Base-by-base conservation (phyloP, 768 basidiomycete species). In the Boletus fagicola region DNA sequence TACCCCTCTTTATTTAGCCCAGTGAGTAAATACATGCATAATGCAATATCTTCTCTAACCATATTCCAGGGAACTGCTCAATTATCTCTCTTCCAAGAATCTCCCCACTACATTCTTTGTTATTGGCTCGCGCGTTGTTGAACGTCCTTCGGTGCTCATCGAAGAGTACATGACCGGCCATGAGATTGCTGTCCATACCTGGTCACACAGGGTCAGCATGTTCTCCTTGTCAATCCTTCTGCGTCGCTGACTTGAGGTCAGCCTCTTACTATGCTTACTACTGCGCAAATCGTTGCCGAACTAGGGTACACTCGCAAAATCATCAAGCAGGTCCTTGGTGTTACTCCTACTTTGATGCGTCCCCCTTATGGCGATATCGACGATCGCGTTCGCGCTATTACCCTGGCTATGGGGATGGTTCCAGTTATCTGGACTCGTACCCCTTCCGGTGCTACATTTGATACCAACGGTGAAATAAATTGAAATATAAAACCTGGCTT, bases 371-470 rank as follows among this genome's bases (percentile, higher is more conserved):
- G 91, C 65, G 91, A 93, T 66, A 89, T 92, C 30, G 94, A 98
- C 70, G 89, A 93, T 74, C 92, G 95, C 65, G 94, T 98, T 46
- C 90, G 96, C 59, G 89, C 88, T 40, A 93, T 98, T 69, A 77
- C 86, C 20, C 71, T 92, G 53, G 92, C 93, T 31, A 96, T 98
- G 95, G 93, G 94, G 45, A 75, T 98, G 74, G 77, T 86, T 12
- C 92, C 96, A 28, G 85, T 97, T 67, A 88, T 96, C 69, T 98
- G 95, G 95, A 91, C 92, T 33, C 77, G 79, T 12, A 78, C 81
- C 12, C 80, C 84, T 46, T 66, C 68, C 30, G 81, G 79, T 46
- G 75, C 74, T 39, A 67, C 77, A 51, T 91, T 89, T 65, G 88
- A 92, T 65, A 90, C 90, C 40, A 85, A 89, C 56, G 88, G 87